Evolutionary conservation across 306 rosid species (phyloP), one percentile per base, ranked within the genome.

Genomic region (Malus orientalis): DNA sequence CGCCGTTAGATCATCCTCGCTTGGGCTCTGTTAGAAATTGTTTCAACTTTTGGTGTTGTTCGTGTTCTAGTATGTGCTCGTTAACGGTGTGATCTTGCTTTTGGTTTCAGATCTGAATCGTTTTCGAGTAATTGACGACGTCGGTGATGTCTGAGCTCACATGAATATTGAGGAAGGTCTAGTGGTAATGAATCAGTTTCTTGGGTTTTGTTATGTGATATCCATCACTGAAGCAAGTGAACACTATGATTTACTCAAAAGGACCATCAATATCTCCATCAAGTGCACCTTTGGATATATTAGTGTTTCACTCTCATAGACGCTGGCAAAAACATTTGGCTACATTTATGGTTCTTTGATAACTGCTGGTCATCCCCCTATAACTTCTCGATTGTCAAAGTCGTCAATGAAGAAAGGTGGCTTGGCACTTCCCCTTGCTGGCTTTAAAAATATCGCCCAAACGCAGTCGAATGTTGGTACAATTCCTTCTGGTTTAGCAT

Each of bases 31-130:
- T 77, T 79, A 49, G 78, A 8, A 19, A 12, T 27, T 45, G 54
- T 77, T 38, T 73, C 71, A 75, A 68, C 66, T 86, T 87, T 30
- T 82, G 73, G 83, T 76, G 65, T 54, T 45, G 84, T 69, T 70
- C 58, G 62, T 33, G 45, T 65, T 73, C 76, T 30, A 16, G 44
- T 51, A 67, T 64, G 49, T 32, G 74, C 83, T 77, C 78, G 68
- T 79, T 80, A 66, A 42, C 14, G 29, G 36, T 9, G 81, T 78
- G 85, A 70, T 79, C 85, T 81, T 70, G 84, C 81, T 76, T 81
- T 77, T 84, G 84, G 51, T 84, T 87, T 78, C 68, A 88, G 88
- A 89, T 92, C 93, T 90, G 88, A 82, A 65, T 77, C 78, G 51
- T 61, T 51, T 30, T 14, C 19, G 3, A 67, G 82, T 76, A 51